Conservation (phyloP, 345 rosid species). For the Stellera chamaejasme region DNA sequence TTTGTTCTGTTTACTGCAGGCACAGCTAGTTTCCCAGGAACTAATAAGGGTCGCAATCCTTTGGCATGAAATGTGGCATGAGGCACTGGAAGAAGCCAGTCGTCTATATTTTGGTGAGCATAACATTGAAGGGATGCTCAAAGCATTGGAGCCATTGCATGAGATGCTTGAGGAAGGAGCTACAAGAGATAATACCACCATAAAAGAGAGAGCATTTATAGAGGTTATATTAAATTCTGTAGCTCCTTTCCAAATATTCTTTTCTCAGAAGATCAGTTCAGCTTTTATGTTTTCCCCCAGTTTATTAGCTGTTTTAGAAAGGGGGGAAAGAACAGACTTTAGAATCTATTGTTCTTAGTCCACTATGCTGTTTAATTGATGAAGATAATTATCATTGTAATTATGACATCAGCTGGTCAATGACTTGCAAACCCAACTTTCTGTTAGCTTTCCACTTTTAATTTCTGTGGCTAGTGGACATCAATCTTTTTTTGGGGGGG, state of each 20-base stretch:
- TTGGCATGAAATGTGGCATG: constrained; percentile 99
- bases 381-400: too few relatives aligned
- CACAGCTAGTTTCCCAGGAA: constrained; percentile 90
- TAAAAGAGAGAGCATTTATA: constrained; percentile 90
- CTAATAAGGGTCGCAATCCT: constrained; percentile 96
- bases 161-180: constrained; percentile 90
- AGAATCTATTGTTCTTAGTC: too few relatives aligned
- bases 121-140: constrained; percentile 94
- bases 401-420: too few relatives aligned
- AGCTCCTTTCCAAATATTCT: background rate
- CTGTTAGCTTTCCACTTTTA: too few relatives aligned
- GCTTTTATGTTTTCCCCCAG: background rate
- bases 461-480: too few relatives aligned
- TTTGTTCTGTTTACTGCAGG: constrained; percentile 34
- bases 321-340: too few relatives aligned
- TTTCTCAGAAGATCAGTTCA: background rate
- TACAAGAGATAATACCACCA: constrained; percentile 51
- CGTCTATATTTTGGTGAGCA: constrained; percentile 97
- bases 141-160: constrained; percentile 90
- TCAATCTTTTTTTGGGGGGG: too few relatives aligned
- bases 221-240: constrained; percentile 41
- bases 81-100: constrained; percentile 97
- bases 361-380: too few relatives aligned
- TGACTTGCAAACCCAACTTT: too few relatives aligned
- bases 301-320: too few relatives aligned